Evolutionary conservation across 441 rosid species (phyloP).

Genomic region (Jatropha podagrica): DNA sequence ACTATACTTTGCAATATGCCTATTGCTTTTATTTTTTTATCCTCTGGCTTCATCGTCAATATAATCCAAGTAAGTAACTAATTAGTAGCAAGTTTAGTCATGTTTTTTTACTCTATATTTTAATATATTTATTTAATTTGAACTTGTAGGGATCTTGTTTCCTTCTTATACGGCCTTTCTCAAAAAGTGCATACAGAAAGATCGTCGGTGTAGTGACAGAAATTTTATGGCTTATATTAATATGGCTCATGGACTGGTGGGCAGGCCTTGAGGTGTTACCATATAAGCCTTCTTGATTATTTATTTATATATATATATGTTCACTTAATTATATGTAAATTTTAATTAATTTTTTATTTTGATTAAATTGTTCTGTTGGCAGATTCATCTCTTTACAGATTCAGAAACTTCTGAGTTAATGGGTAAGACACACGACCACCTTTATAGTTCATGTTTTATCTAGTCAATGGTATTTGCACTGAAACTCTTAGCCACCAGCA

Average conservation of each 20-base stretch:
- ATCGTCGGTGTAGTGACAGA: not conserved
- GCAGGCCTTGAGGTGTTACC: not conserved
- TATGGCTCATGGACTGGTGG: not conserved
- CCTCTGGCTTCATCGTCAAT: not conserved
- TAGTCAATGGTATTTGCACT: too few species aligned
- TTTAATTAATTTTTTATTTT: not conserved
- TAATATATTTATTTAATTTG: too few species aligned
- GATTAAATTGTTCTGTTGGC: not conserved
- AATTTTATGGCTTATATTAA: not conserved
- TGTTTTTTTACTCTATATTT: too few species aligned
- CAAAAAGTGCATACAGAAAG: not conserved
- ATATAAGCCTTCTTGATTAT: too few species aligned
- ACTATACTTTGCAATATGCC: not conserved
- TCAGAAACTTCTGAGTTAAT: not conserved
- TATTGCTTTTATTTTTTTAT: too few species aligned
- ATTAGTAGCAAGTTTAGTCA: too few species aligned
- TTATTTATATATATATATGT: too few species aligned
- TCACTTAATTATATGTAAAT: not conserved
- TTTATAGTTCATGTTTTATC: too few species aligned
- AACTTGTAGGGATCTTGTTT: not conserved
- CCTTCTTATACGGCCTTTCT: not conserved
- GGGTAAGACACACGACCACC: not conserved
- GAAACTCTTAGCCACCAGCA: too few species aligned
- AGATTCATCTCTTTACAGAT: not conserved
- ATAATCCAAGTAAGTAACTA: not conserved